Evolutionary conservation across 257 asterid species (phyloP).

Genomic region (Henckelia pumila): DNA sequence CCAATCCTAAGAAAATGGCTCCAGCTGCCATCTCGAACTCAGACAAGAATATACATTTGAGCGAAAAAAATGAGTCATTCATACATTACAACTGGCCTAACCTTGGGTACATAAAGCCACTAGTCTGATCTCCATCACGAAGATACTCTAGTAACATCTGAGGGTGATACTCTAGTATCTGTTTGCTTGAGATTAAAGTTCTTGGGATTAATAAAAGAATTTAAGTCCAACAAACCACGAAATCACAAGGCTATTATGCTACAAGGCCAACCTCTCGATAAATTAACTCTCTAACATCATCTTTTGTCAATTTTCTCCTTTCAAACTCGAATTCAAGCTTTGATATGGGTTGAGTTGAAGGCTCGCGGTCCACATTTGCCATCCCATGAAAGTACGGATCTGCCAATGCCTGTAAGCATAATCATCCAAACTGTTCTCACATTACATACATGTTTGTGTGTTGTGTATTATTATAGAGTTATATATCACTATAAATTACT

Average conservation of each 20-base stretch:
- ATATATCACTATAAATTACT: conserved; percentile 36
- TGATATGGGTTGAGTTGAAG: conserved; percentile 76
- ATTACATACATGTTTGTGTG: too few relatives aligned
- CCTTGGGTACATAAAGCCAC: conserved; percentile 96
- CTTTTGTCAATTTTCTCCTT: conserved; percentile 80
- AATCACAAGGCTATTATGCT: conserved; percentile 21
- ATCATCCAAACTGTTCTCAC: conserved; percentile 43
- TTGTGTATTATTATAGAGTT: too few relatives aligned
- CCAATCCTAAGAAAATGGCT: neutral
- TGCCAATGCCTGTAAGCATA: conserved; percentile 58
- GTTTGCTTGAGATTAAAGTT: conserved; percentile 30
- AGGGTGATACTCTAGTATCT: conserved; percentile 97
- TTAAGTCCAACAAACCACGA: conserved; percentile 24
- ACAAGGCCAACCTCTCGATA: conserved; percentile 54
- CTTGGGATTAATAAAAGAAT: conserved; percentile 24
- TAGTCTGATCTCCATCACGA: conserved; percentile 89
- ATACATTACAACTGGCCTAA: conserved; percentile 25
- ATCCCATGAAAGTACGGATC: conserved; percentile 79
- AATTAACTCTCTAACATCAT: conserved; percentile 90
- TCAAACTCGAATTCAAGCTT: conserved; percentile 96
- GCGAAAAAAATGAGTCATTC: neutral
- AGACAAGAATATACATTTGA: neutral
- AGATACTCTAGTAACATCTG: conserved; percentile 93
- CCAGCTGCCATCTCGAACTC: neutral
- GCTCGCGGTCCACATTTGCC: conserved; percentile 85